Evolutionary conservation across 768 basidiomycete genomes (phyloP).

Genomic region (Chiua virens): DNA sequence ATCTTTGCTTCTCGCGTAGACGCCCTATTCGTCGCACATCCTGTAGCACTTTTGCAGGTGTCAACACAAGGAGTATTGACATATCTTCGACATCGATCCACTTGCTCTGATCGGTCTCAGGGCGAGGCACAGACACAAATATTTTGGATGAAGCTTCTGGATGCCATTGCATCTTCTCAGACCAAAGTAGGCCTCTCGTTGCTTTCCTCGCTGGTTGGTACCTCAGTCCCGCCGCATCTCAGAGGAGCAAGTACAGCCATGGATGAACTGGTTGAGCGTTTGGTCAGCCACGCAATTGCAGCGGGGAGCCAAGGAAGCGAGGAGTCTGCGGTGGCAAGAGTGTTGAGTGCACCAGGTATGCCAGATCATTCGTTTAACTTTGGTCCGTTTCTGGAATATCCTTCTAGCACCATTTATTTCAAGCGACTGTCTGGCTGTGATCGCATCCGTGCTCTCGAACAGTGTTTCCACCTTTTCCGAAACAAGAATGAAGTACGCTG

Average conservation of each 20-base stretch:
- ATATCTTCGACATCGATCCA: constrained; percentile 43
- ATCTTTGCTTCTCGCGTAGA: constrained; percentile 47
- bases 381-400: background rate
- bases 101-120: constrained; percentile 1
- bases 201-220: constrained; percentile 41
- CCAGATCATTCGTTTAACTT: background rate
- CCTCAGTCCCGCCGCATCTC: constrained; percentile 44
- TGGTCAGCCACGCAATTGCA: constrained; percentile 9
- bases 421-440: constrained; percentile 11
- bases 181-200: constrained; percentile 36
- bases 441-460: constrained; percentile 17
- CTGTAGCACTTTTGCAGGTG: constrained; percentile 38
- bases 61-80: constrained; percentile 48
- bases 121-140: constrained; percentile 14
- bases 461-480: constrained; percentile 15
- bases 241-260: constrained; percentile 45
- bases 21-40: constrained; percentile 37
- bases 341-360: constrained; percentile 23
- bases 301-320: background rate
- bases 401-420: constrained; percentile 23
- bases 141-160: constrained; percentile 39
- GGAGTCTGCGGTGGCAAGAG: background rate
- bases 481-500: constrained; percentile 10
- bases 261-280: constrained; percentile 39
- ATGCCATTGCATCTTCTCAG: constrained; percentile 35